Conservation (phyloP, 164 flowering plant species). For the Akebia trifoliata region DNA sequence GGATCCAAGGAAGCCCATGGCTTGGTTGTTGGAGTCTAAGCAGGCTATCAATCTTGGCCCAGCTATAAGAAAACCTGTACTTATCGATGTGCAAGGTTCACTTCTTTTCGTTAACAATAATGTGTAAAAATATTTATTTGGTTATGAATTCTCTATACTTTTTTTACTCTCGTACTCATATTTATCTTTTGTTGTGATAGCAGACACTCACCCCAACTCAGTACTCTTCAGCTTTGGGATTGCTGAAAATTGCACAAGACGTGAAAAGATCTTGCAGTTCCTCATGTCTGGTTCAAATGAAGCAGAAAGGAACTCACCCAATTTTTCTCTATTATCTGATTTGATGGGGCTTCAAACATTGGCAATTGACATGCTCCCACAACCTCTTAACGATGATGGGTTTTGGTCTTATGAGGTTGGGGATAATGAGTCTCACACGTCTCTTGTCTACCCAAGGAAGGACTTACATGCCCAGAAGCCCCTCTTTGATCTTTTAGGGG, state of each 20-base stretch:
- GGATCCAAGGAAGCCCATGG: conserved; percentile 36
- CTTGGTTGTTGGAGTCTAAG: conserved; percentile 21
- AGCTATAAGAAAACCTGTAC: conserved; percentile 24
- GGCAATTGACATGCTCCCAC: conserved; percentile 19
- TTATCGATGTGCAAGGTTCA: conserved; percentile 51
- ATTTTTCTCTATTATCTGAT: conserved; percentile 39
- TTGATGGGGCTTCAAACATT: conserved; percentile 39
- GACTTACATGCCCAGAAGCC: conserved; percentile 30
- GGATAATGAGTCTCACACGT: conserved; percentile 15
- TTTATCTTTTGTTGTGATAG: conserved; percentile 10
- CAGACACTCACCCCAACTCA: conserved; percentile 37
- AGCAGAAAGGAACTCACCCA: conserved; percentile 28
- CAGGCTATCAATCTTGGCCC: conserved; percentile 28
- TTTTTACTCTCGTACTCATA: not conserved
- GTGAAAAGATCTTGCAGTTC: conserved; percentile 46
- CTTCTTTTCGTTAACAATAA: not conserved
- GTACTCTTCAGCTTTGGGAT: conserved; percentile 47
- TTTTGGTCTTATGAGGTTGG: conserved; percentile 12
- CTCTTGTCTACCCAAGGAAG: conserved; percentile 36
- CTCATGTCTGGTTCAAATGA: conserved; percentile 42
- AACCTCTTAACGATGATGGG: conserved; percentile 12
- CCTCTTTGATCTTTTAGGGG: conserved; percentile 38
- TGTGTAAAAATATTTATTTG: not conserved
- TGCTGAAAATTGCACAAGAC: conserved; percentile 45
- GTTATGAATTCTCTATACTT: not conserved